Base-by-base conservation (phyloP, 106 monocot genomes). In the Chionographis japonica region DNA sequence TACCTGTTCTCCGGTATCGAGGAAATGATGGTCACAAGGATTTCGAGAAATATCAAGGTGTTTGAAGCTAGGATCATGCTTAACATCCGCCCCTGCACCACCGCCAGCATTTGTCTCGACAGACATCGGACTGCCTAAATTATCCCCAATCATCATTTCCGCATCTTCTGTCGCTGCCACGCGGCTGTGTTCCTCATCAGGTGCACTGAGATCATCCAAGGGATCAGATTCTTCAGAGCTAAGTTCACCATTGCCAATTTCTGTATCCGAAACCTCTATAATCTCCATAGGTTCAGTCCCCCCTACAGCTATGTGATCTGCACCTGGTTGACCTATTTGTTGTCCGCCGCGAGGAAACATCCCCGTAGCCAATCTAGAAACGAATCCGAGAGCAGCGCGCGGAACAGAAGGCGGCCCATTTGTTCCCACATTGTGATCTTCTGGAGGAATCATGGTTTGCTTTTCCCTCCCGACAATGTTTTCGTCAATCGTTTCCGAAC, bases 401-500 rank as follows among this genome's bases (percentile, higher is more conserved):
- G 84, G 71, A 58, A 74, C 35, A 27, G 87, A 83, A 62, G 79
- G 70, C 66, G 77, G 74, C 2, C 84, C 82, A 68, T 64, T 77
- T 67, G 54, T 53, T 54, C 49, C 82, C 65, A 56, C 8, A 58
- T 54, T 68, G 50, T 4, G 18, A 56, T 79, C 71, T 65, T 84
- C 87, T 62, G 54, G 12, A 35, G 63, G 63, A 68, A 13, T 65
- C 43, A 46, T 8, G 12, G 50, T 39, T 38, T 52, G 37, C 36
- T 72, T 73, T 61, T 68, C 80, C 61, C n/a, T 56, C 59, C 57
- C 74, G 59, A 38, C 58, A 77, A 4, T 54, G 49, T 63, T 72
- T 6, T 87, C 94, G 68, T 90, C 84, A 63, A 90, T 78, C 7
- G 90, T 94, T 79, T 90, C 94, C 94, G 90, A 94, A 69, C 87